Percentiles rank a stretch among this genome's conserved stretches.
Conservation (phyloP, 495 filamentous ascomycete species). For the Letharia lupina region DNA sequence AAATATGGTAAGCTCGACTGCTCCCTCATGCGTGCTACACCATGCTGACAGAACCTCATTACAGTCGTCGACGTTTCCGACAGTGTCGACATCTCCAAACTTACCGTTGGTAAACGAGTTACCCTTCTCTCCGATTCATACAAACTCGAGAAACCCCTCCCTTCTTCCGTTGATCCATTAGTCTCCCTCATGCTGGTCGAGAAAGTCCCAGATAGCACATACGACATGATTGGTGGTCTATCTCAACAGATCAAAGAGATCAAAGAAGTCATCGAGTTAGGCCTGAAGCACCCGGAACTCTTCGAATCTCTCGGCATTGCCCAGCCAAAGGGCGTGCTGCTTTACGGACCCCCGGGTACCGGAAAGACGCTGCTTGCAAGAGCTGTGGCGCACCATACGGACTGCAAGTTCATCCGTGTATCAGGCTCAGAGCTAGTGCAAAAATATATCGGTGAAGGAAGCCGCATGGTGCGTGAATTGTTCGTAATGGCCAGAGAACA, state of each 20-base stretch:
- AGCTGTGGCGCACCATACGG: constrained; percentile 94
- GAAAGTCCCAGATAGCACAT: constrained; percentile 98
- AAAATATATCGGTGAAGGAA: constrained; percentile 98
- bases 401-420: constrained; percentile 98
- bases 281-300: constrained; percentile 94
- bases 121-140: constrained; percentile 93
- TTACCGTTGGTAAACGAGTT: constrained; percentile 95
- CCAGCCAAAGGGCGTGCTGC: constrained; percentile 92
- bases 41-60: constrained; percentile 19
- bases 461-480: constrained; percentile 95
- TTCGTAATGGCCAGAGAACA: constrained; percentile 99
- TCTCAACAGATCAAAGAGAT: constrained; percentile 99
- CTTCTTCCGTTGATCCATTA: constrained; percentile 92
- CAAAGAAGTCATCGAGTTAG: constrained; percentile 99
- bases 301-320: constrained; percentile 98
- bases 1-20: constrained; percentile 77
- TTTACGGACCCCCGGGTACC: constrained; percentile 94
- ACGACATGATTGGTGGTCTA: constrained; percentile 99
- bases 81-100: constrained; percentile 85
- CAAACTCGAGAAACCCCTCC: constrained; percentile 96
- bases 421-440: constrained; percentile 94
- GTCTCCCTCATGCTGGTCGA: constrained; percentile 99
- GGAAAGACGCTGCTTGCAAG: constrained; percentile 94
- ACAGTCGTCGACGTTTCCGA: constrained; percentile 95
- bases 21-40: not conserved